These are phyloP conservation scores for Scytalidium lignicola DNA, from an alignment of 2,329 filamentous ascomycete genomes.

Conservation along the genomic window DNA sequence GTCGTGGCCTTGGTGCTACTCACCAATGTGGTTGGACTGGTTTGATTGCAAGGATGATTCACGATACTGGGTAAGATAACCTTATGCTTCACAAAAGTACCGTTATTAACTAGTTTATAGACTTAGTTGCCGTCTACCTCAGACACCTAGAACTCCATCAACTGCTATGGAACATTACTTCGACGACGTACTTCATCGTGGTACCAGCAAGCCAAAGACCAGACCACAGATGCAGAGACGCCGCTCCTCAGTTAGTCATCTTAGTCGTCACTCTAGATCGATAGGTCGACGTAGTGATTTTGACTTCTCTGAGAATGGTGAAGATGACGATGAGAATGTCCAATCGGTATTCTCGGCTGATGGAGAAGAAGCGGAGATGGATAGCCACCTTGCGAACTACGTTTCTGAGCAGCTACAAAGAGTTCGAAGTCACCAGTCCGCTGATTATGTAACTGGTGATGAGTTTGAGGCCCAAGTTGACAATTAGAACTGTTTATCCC, in stretches of 20 bases:
- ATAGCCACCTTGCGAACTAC: slow-evolving; percentile 73
- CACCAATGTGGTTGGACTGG: slow-evolving; percentile 98
- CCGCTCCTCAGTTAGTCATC: slow-evolving; percentile 57
- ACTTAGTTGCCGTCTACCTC: slow-evolving; percentile 82
- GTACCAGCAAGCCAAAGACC: slow-evolving; percentile 34
- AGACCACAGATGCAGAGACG: slow-evolving; percentile 53
- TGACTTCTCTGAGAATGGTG: slow-evolving; percentile 43
- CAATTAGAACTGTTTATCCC: slow-evolving; percentile 13
- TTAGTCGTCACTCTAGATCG: slow-evolving; percentile 55
- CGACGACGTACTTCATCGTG: slow-evolving; percentile 74
- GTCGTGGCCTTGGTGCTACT: slow-evolving; percentile 82
- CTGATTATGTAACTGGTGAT: slow-evolving; percentile 42
- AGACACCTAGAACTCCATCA: slow-evolving; percentile 84
- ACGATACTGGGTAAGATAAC: slow-evolving; percentile 80
- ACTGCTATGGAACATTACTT: slow-evolving; percentile 89
- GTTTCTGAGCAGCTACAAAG: slow-evolving; percentile 75
- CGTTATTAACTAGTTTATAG: slow-evolving; percentile 46
- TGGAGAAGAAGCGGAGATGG: slow-evolving; percentile 48
- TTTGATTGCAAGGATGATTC: slow-evolving; percentile 92
- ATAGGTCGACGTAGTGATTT: slow-evolving; percentile 83
- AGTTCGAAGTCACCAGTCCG: slow-evolving; percentile 50
- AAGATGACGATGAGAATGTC: slow-evolving; percentile 38
- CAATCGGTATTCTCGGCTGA: slow-evolving; percentile 36
- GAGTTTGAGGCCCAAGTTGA: slow-evolving; percentile 58
- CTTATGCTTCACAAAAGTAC: not conserved